Conservation (phyloP, 768 basidiomycete genomes). For the Russula vinacea region DNA sequence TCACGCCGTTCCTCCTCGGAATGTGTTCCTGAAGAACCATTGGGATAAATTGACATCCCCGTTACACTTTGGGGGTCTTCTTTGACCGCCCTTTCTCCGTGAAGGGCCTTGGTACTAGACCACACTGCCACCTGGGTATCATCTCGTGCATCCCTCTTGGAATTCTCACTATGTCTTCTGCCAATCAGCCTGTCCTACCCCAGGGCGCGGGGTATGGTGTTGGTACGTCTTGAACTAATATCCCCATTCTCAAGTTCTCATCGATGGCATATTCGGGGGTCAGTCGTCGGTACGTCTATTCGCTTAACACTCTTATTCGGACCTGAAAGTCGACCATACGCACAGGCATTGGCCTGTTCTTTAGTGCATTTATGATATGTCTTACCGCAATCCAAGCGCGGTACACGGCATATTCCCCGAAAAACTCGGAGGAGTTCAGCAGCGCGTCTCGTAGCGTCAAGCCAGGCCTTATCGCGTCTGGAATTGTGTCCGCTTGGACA, state of each 20-base stretch:
- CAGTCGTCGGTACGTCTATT: slow-evolving; percentile 50
- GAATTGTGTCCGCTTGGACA: slow-evolving; percentile 94
- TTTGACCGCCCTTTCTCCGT: not conserved
- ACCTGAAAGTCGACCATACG: not conserved
- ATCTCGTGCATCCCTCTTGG: not conserved
- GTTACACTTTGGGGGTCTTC: not conserved
- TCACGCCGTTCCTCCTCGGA: slow-evolving; percentile 4
- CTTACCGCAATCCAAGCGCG: slow-evolving; percentile 79
- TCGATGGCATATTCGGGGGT: slow-evolving; percentile 4
- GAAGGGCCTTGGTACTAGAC: not conserved
- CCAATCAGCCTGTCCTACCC: slow-evolving; percentile 50
- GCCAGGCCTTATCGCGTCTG: slow-evolving; percentile 87
- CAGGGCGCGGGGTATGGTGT: slow-evolving; percentile 87
- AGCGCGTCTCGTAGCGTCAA: slow-evolving; percentile 81
- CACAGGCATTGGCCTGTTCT: slow-evolving; percentile 82
- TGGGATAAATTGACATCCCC: slow-evolving; percentile 11
- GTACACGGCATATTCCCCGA: slow-evolving; percentile 78
- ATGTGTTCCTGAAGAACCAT: slow-evolving; percentile 1
- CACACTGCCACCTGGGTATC: not conserved
- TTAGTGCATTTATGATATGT: slow-evolving; percentile 74
- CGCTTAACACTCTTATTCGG: too few relatives aligned
- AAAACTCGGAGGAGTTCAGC: slow-evolving; percentile 78
- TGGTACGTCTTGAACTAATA: slow-evolving; percentile 40
- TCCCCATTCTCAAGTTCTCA: not conserved
- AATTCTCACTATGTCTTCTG: slow-evolving; percentile 28